phyloP scores from a whole-genome alignment of 2,329 filamentous ascomycete species.

The Phoma herbarum region DNA sequence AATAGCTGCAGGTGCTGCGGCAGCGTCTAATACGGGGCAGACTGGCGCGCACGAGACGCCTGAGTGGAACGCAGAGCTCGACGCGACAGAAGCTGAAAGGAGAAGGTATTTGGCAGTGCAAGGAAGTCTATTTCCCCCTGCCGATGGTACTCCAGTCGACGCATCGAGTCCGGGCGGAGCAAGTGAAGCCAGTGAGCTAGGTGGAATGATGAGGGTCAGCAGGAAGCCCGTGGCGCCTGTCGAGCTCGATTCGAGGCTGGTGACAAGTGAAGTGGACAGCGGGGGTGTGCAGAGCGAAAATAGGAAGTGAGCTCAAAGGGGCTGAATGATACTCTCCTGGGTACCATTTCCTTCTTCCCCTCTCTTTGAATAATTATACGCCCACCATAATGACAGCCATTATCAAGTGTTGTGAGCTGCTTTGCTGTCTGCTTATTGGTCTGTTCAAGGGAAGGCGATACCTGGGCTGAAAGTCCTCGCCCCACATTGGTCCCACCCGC shows the following conservation, averaged over 20 bases:
- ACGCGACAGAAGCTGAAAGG: slow-evolving; percentile 28
- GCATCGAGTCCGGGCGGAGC: slow-evolving; percentile 4
- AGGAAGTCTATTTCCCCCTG: slow-evolving; percentile 10
- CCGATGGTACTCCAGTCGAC: not conserved
- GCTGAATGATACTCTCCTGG: not conserved
- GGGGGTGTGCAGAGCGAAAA: not conserved
- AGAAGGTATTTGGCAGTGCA: slow-evolving; percentile 18
- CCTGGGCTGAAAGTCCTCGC: not conserved
- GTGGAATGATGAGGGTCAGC: slow-evolving; percentile 24
- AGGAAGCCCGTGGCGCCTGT: slow-evolving; percentile 33
- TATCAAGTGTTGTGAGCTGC: no score
- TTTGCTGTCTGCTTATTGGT: no score
- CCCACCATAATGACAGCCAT: no score
- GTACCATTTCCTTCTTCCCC: not conserved
- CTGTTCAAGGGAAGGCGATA: no score
- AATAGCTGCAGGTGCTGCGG: not conserved
- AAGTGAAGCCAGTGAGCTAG: slow-evolving; percentile 24
- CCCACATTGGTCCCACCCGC: not conserved
- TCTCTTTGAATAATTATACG: no score
- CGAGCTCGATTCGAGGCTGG: slow-evolving; percentile 28
- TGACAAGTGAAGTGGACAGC: slow-evolving; percentile 22
- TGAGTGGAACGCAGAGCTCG: slow-evolving; percentile 37
- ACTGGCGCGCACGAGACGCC: slow-evolving; percentile 24
- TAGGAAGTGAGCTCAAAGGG: not conserved
- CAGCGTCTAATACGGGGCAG: not conserved